These are phyloP conservation scores for Akebia trifoliata DNA, from an alignment of 164 flowering plant genomes.

Conservation along the genomic window DNA sequence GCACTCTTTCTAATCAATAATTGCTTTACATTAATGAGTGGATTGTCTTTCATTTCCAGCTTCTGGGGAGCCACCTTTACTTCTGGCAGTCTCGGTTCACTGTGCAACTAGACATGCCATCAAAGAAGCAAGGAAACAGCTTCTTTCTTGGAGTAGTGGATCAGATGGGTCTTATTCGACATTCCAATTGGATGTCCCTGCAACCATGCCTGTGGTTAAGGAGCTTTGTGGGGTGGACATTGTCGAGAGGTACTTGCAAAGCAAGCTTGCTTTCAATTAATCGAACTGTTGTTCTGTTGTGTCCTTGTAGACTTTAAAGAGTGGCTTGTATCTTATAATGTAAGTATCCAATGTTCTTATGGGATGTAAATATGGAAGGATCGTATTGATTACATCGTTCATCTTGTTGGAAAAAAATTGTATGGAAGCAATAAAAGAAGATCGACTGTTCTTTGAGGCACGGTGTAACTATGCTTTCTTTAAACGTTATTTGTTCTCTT, in stretches of 20 bases:
- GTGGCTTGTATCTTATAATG: too few species aligned
- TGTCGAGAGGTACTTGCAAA: slow-evolving; percentile 67
- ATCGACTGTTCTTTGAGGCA: too few species aligned
- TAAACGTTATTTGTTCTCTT: too few species aligned
- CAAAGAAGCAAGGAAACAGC: slow-evolving; percentile 63
- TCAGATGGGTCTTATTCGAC: slow-evolving; percentile 22
- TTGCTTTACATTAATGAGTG: too few species aligned
- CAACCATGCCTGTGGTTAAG: slow-evolving; percentile 89
- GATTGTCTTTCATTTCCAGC: slow-evolving; percentile 42
- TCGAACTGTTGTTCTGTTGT: slow-evolving; percentile 1
- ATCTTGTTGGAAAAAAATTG: too few species aligned
- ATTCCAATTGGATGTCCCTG: slow-evolving; percentile 68
- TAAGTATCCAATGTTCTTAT: too few species aligned
- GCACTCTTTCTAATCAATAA: too few species aligned
- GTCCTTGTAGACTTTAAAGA: background rate
- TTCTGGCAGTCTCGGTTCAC: slow-evolving; percentile 70
- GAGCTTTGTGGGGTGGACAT: slow-evolving; percentile 72
- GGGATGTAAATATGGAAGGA: too few species aligned
- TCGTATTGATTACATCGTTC: too few species aligned
- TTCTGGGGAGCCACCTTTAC: slow-evolving; percentile 95
- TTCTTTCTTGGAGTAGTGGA: slow-evolving; percentile 34
- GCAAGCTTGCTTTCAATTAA: slow-evolving; percentile 20
- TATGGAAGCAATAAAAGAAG: too few species aligned
- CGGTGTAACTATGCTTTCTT: too few species aligned
- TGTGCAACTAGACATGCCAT: slow-evolving; percentile 81